Base-by-base conservation (phyloP, 2,329 filamentous ascomycete species). In the Microsporum audouinii region DNA sequence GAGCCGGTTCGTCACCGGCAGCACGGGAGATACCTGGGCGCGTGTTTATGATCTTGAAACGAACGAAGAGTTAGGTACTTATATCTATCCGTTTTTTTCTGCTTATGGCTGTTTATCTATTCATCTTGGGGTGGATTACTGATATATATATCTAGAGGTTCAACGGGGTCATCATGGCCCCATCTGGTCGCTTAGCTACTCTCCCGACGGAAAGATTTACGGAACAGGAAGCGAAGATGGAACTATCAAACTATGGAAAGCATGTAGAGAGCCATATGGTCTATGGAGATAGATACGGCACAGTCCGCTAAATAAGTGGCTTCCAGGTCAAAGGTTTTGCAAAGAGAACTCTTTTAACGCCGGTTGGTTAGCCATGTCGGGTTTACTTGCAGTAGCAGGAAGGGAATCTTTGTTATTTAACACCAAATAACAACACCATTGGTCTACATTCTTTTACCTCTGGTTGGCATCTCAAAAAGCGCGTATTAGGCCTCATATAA, bases 151-250 rank as follows among this genome's bases (percentile, higher is more conserved):
- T 27, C 5, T 64, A 87, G 94, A 97, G 72, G 87, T 92, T 10
- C 89, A 95, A 77, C 96, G 96, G 76, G 94, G 94, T 29, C 94
- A 99, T 68, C 94, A 99, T 70, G 94, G 94, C 1, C 92, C 92
- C 1, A 94, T 99, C 64, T 99, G 94, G 94, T 96, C 91, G 4
- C 86, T 95, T 63, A 87, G 88, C 61, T 99, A 96, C 75, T 94
- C 91, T 0, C 94, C 94, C 0, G 94, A 99, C 70, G 91, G 91
- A 55, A 96, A 95, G 72, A 79, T 99, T 5, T 99, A 97, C 71
- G 94, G 91, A 1, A 99, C 94, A 1, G 94, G 89, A 34, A 96
- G 91, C 57, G 94, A 99, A 72, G 94, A 99, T 69, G 94, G 94
- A 45, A 99, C 94, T 0, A 95, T 99, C 73, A 99, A 99, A 77